Evolutionary conservation across 352 stramenopile genomes (phyloP).

Genomic region (Pythium graminicola): DNA sequence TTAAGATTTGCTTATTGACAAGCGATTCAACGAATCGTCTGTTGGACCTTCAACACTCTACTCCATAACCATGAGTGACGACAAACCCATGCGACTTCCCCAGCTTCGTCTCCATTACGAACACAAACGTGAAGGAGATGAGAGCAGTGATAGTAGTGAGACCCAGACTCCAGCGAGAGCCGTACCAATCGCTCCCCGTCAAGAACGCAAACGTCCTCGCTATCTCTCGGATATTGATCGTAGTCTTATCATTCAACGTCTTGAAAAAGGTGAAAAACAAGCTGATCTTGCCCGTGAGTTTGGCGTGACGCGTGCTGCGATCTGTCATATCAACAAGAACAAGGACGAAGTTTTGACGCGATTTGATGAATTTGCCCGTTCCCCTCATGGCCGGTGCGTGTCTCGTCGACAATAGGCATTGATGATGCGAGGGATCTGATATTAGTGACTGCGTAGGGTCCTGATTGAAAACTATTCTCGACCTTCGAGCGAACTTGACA

Average conservation of each 20-base stretch:
- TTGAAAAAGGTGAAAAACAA: conserved; percentile 63
- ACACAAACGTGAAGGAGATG: not conserved
- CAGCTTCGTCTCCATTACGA: conserved; percentile 6
- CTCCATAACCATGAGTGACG: not conserved
- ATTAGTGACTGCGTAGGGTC: conserved; percentile 1
- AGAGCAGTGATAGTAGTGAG: not conserved
- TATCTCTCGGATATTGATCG: conserved; percentile 20
- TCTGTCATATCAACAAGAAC: conserved; percentile 81
- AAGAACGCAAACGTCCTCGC: conserved; percentile 13
- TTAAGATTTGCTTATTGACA: too few species aligned
- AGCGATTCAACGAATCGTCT: too few species aligned
- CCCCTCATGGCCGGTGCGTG: conserved; percentile 13
- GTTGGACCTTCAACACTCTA: not conserved
- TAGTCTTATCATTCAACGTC: conserved; percentile 42
- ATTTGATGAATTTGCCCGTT: conserved; percentile 18
- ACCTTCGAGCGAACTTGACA: conserved; percentile 26
- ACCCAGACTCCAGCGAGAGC: not conserved
- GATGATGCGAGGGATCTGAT: not conserved
- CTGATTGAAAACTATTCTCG: conserved; percentile 31
- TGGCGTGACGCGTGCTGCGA: conserved; percentile 55
- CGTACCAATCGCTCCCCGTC: not conserved
- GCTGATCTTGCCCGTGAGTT: conserved; percentile 55
- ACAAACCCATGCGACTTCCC: conserved; percentile 5
- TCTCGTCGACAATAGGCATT: not conserved
- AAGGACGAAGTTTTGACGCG: conserved; percentile 44